Base-by-base conservation (phyloP, 805 yeast species). In the Sugiyamaella americana region DNA sequence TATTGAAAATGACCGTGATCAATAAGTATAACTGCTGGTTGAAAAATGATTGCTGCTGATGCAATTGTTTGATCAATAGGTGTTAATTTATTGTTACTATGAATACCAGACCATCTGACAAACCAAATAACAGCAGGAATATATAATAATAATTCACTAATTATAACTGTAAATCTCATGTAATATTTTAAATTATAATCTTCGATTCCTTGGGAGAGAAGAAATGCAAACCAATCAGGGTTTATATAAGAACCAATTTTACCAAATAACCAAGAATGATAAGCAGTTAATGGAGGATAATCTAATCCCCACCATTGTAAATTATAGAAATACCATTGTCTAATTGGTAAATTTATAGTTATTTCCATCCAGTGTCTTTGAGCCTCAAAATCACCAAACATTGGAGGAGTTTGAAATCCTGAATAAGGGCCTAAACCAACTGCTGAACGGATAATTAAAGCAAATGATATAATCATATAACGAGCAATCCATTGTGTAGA, bases 1-100 rank as follows among this genome's bases (percentile, higher is more conserved):
- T 80, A 91, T 67, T 94, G 98, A 68, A 93, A 93, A 66, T 93
- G 98, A 4, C 98, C 98, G 65, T 93, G 97, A 62, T 93, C 99
- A 40, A 93, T 80, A 48, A 93, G 71, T 38, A 85, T 74, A 50
- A 91, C 70, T 2, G 85, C 73, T 0, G 98, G 97, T 63, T 87
- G 95, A 61, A 82, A 79, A 29, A 93, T 62, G n/a, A 93, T 79
- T 16, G 88, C 79, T 1, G 87, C 82, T 0, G 87, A 78, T 13
- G 84, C 80, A 22, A 84, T 74, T 11, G 84, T 79, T 61, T 86
- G 94, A 57, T 84, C 87, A 58, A 86, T 77, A 35, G 91, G 74
- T 2, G 82, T 74, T 50, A 70, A 68, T 65, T 62, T 75, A 59
- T 52, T 52, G 13, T 8, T 8, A 13, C 32, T 26, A 46, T 73